These are phyloP conservation scores for Sisymbrium irio DNA, from an alignment of 345 rosid species.

Conservation along the genomic window DNA sequence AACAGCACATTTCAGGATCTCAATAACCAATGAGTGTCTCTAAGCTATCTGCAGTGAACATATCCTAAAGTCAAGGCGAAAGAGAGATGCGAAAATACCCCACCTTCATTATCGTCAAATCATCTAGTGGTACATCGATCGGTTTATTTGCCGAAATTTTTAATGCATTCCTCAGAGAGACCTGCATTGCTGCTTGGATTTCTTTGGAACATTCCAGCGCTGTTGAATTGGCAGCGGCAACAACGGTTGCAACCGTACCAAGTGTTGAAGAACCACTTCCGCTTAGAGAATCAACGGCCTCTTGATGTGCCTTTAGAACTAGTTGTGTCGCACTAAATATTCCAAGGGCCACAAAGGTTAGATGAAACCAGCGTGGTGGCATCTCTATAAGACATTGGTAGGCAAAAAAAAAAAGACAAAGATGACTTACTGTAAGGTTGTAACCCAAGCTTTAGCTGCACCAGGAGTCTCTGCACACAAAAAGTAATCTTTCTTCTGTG, in stretches of 20 bases:
- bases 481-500: slow-evolving; percentile 94
- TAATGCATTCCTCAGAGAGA: slow-evolving; percentile 86
- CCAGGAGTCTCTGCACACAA: slow-evolving; percentile 96
- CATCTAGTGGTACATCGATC: slow-evolving; percentile 89
- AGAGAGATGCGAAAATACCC: slow-evolving; percentile 2
- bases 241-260: slow-evolving; percentile 92
- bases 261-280: slow-evolving; percentile 86
- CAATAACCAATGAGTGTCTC: neutral
- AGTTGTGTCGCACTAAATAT: slow-evolving; percentile 75
- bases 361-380: neutral
- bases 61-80: neutral
- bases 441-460: slow-evolving; percentile 98
- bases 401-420: neutral
- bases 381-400: neutral
- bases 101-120: slow-evolving; percentile 92
- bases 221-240: slow-evolving; percentile 98
- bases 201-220: slow-evolving; percentile 93
- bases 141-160: slow-evolving; percentile 58
- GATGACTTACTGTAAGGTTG: slow-evolving; percentile 81
- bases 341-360: neutral
- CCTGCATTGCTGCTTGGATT: slow-evolving; percentile 98
- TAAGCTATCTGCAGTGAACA: neutral
- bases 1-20: slow-evolving; percentile 4
- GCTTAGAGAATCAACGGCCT: slow-evolving; percentile 90
- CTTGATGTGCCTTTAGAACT: slow-evolving; percentile 93